Conservation (phyloP, 2,329 filamentous ascomycete genomes). For the Calonectria pauciramosa region DNA sequence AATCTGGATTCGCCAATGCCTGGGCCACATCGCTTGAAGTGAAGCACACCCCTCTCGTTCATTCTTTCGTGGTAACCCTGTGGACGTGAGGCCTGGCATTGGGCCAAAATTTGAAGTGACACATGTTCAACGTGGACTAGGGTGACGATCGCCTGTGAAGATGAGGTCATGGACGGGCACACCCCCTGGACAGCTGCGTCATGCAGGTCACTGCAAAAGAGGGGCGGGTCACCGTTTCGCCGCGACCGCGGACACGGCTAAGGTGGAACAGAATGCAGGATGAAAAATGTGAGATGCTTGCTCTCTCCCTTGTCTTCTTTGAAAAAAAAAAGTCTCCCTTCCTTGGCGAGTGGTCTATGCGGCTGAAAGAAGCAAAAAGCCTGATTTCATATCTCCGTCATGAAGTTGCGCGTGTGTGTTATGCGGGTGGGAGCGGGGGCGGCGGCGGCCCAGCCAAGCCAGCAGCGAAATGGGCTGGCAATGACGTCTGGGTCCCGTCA, state of each 20-base stretch:
- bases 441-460: too few species aligned
- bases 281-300: background rate
- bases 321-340: background rate
- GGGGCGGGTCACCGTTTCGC: conserved; percentile 16
- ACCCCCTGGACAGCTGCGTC: conserved; percentile 40
- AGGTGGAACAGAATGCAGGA: conserved; percentile 18
- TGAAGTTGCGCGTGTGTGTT: too few species aligned
- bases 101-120: conserved; percentile 27
- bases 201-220: conserved; percentile 37
- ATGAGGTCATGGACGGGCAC: conserved; percentile 44
- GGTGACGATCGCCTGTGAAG: conserved; percentile 30
- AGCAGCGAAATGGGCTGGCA: background rate
- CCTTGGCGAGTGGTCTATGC: background rate
- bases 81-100: conserved; percentile 1
- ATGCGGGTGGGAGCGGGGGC: background rate
- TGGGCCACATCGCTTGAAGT: background rate
- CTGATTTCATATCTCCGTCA: background rate
- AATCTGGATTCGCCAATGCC: background rate
- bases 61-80: background rate
- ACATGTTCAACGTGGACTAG: conserved; percentile 25
- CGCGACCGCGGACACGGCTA: conserved; percentile 19
- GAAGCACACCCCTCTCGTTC: conserved; percentile 22
- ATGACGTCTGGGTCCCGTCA: background rate
- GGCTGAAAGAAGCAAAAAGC: background rate
- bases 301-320: background rate